Evolutionary conservation across 2,329 filamentous ascomycete species (phyloP), one percentile per base, ranked within the genome.

Genomic region (Coniochaeta ligniaria): DNA sequence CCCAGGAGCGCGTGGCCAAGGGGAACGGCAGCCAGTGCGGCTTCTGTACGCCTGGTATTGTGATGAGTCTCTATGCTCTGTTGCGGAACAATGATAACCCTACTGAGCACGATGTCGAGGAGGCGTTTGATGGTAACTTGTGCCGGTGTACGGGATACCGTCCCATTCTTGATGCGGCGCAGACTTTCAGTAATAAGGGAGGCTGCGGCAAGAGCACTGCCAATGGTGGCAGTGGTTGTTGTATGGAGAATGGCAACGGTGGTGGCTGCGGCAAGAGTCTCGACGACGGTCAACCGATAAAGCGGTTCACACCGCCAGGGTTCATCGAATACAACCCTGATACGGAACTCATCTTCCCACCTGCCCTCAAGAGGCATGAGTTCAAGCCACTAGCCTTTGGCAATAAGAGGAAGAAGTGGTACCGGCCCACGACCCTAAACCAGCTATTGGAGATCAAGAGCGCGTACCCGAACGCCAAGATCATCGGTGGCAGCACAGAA

Each of bases 21-120:
- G 85, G 89, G 35, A 95, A 96, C 76, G 95, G 95, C 57, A 96
- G 91, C 67, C 94, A 99, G 73, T 99, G 83, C 62, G 83, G 93
- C 1, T 99, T 99, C 76, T 99, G 95, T 71, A 98, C 95, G 0
- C 95, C 95, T 5, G 95, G 95, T 2, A 98, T 99, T 69, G 93
- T 98, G 64, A 98, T 98, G 91, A 97, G 93, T 72, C 75, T 98
- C 60, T 99, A 99, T 74, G 95, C 95, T 6, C 80, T 98, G 52
- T 80, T 99, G 35, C 84, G 95, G 62, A 98, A 98, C 70, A 90
- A 93, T 66, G 80, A 87, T 4, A 81, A 82, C 22, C 93, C 94
- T 0, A 87, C 86, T 2, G 86, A 94, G 69, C 85, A 91, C 66
- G 91, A 96, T 33, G 83, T 98, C 36, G 95, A 99, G 74, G 95